These are phyloP conservation scores for Blyttiomyces sp. DNA, from an alignment of 371 early-diverging fungal species.

Conservation along the genomic window DNA sequence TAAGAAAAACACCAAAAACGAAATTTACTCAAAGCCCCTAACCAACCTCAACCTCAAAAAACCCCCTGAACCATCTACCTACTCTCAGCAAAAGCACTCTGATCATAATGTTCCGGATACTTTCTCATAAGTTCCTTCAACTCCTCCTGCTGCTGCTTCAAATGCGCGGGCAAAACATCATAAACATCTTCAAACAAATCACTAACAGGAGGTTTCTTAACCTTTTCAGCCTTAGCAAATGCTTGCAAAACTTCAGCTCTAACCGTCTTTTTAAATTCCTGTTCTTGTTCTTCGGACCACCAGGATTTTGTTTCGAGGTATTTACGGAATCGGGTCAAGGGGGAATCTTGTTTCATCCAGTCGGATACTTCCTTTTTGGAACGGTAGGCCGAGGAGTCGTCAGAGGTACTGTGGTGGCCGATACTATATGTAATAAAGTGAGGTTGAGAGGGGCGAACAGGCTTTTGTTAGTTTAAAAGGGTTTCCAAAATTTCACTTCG, in stretches of 20 bases:
- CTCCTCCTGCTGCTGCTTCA: slow-evolving; percentile 76
- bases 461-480: background rate
- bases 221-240: slow-evolving; percentile 81
- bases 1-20: too few relatives aligned
- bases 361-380: slow-evolving; percentile 88
- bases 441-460: background rate
- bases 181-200: slow-evolving; percentile 94
- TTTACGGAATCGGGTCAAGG: slow-evolving; percentile 83
- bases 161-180: slow-evolving; percentile 72
- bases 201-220: slow-evolving; percentile 78
- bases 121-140: slow-evolving; percentile 71
- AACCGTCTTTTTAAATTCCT: slow-evolving; percentile 36
- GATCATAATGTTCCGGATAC: slow-evolving; percentile 84
- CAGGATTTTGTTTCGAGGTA: slow-evolving; percentile 79
- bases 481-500: background rate
- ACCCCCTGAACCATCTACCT: too few relatives aligned
- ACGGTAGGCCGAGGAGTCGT: slow-evolving; percentile 94
- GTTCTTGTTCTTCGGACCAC: slow-evolving; percentile 83
- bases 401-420: slow-evolving; percentile 96
- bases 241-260: slow-evolving; percentile 69
- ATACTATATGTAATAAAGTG: slow-evolving; percentile 40
- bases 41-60: too few relatives aligned
- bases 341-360: slow-evolving; percentile 87
- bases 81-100: background rate
- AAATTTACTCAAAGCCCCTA: too few relatives aligned